Base-by-base conservation (phyloP, 352 stramenopile genomes). In the Globisporangium middletonii region DNA sequence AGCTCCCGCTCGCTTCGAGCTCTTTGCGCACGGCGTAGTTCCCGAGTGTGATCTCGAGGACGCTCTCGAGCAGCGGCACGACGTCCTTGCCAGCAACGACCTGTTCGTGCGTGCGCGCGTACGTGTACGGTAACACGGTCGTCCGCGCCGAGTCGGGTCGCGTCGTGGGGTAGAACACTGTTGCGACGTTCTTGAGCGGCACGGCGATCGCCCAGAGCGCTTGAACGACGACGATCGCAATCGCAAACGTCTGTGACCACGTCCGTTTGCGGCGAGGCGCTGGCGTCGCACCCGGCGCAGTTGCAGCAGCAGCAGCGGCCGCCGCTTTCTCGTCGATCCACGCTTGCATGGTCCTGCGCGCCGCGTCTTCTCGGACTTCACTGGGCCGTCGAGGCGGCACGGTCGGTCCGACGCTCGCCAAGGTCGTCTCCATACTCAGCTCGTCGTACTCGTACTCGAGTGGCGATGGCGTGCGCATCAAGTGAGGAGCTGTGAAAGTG, bases 141-240 rank as follows among this genome's bases (percentile, higher is more conserved):
- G 28, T 63, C 42, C 41, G 45, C 7, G 37, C 38, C 9, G 56
- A 60, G 37, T 79, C 70, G 3, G 72, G 60, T 1, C 60, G 65
- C 1, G 62, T 70, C 13, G 62, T 60, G 11, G 72, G 72, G 44
- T 75, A 75, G 9, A 65, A 58, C 41, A 77, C 62, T 0, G 60
- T 70, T 33, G 50, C 67, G 27, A 82, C 62, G 45, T 82, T 82
- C 61, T 79, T 79, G 23, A 79, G 30, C 7, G 70, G 70, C 13
- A 79, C 65, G 9, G 55, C 33, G 28, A 70, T 56, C 26, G 70
- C 70, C 72, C 72, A 82, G 12, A 74, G 30, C 6, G 60, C 67
- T 53, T 81, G 72, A 8, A 75, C 44, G 11, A 67, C 2, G 33
- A 80, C 62, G 44, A 67, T 38, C n/a, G 23, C 38, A 1, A 69